Percentiles rank a stretch among this genome's conserved stretches.
Evolutionary conservation across 2,329 filamentous ascomycete genomes (phyloP).

Genomic region (Colletotrichum tropicicola): DNA sequence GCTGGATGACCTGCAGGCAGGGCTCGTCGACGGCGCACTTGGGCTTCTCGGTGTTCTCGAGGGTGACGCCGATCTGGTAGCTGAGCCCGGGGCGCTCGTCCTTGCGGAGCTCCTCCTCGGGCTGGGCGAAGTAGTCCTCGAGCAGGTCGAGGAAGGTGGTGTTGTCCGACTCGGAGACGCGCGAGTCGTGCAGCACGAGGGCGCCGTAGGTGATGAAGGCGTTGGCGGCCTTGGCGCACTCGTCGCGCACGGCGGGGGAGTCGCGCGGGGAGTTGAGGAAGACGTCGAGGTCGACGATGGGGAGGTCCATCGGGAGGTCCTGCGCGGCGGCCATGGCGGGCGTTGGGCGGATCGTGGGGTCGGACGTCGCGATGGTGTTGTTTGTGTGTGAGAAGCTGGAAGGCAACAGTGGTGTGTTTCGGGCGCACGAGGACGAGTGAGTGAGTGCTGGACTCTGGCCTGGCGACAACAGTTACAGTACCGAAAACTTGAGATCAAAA

Average conservation of each 20-base stretch:
- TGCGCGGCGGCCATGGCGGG: conserved; percentile 35
- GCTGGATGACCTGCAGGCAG: conserved; percentile 64
- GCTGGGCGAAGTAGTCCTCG: conserved; percentile 72
- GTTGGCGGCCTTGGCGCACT: conserved; percentile 62
- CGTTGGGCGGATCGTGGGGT: background rate
- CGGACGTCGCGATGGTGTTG: background rate
- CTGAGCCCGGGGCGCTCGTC: conserved; percentile 67
- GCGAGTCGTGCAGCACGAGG: conserved; percentile 67
- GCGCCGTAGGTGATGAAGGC: conserved; percentile 69
- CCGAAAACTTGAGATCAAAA: background rate
- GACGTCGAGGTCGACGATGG: conserved; percentile 66
- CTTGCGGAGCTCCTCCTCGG: conserved; percentile 50
- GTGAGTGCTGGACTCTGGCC: no score
- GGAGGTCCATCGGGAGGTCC: conserved; percentile 62
- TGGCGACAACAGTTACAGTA: background rate
- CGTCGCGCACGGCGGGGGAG: conserved; percentile 54
- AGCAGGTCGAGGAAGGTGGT: conserved; percentile 66
- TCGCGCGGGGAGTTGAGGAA: conserved; percentile 56
- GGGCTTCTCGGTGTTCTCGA: conserved; percentile 71
- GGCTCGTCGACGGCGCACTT: conserved; percentile 71
- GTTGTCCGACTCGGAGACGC: conserved; percentile 65
- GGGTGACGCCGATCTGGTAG: conserved; percentile 70
- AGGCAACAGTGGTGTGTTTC: background rate
- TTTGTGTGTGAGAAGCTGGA: no score
- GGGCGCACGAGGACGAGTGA: no score